Conservation (phyloP, 805 yeast genomes). For the Pichia paraexigua region DNA sequence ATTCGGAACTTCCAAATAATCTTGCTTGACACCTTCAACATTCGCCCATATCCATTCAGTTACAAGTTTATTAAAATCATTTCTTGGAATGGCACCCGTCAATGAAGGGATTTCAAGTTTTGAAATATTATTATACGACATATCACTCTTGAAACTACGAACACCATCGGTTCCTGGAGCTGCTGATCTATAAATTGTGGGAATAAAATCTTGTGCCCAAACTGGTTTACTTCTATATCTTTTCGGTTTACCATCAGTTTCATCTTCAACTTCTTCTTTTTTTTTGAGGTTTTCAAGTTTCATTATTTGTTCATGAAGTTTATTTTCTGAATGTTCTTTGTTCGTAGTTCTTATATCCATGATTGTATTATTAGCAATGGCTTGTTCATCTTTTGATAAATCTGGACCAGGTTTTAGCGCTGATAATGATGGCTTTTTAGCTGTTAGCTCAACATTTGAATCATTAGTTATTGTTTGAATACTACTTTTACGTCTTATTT, state of each 20-base stretch:
- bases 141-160: conserved; percentile 4
- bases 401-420: conserved; percentile 10
- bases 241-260: conserved; percentile 39
- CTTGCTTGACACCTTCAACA: conserved; percentile 54
- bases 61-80: conserved; percentile 71
- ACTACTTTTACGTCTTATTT: conserved; percentile 17
- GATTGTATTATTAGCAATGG: not conserved
- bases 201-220: conserved; percentile 78
- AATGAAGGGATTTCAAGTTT: conserved; percentile 38
- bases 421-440: not conserved
- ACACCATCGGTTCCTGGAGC: conserved; percentile 2
- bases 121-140: conserved; percentile 12
- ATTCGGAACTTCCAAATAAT: conserved; percentile 28
- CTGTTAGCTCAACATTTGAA: conserved; percentile 33
- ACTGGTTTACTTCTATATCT: conserved; percentile 61
- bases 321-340: conserved; percentile 1
- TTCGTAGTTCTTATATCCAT: not conserved
- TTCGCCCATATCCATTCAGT: conserved; percentile 89
- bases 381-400: conserved; percentile 29
- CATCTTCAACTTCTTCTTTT: conserved; percentile 10
- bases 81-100: conserved; percentile 70
- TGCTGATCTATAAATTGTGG: conserved; percentile 21
- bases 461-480: conserved; percentile 36
- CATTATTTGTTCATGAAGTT: conserved; percentile 20
- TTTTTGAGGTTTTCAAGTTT: conserved; percentile 27